Conservation (phyloP, 805 yeast genomes). For the Scheffersomyces spartinae region DNA sequence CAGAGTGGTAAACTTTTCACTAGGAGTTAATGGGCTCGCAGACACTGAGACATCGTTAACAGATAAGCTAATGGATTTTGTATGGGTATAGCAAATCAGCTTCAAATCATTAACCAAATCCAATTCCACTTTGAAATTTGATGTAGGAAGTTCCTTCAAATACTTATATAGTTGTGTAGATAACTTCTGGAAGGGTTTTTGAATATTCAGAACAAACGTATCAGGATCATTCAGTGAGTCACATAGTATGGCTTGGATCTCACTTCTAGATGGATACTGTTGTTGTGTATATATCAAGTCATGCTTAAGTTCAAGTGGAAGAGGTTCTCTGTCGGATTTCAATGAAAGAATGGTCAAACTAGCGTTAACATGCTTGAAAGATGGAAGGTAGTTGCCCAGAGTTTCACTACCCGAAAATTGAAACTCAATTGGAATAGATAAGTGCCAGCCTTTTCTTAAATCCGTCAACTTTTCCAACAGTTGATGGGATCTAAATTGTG, state of each 20-base stretch:
- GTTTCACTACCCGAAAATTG: constrained; percentile 3
- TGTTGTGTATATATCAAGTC: constrained; percentile 18
- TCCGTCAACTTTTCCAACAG: constrained; percentile 1
- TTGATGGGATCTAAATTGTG: constrained; percentile 7
- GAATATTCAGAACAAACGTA: constrained; percentile 13
- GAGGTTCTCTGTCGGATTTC: constrained; percentile 18
- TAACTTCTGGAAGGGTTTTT: constrained; percentile 10
- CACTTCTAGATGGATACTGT: constrained; percentile 1
- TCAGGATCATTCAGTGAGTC: constrained; percentile 12
- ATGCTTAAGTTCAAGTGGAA: constrained; percentile 28
- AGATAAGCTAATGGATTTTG: constrained; percentile 13
- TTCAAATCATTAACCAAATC: constrained; percentile 18
- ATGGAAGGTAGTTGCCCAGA: constrained; percentile 12
- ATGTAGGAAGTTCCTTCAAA: constrained; percentile 11
- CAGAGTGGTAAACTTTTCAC: too few relatives aligned
- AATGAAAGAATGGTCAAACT: constrained; percentile 22
- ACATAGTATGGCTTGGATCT: constrained; percentile 2
- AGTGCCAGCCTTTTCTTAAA: constrained; percentile 10
- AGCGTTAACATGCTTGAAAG: constrained; percentile 10
- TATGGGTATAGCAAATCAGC: constrained; percentile 15
- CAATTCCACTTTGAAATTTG: constrained; percentile 16
- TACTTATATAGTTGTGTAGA: constrained; percentile 10
- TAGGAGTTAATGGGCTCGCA: too few relatives aligned
- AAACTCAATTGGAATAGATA: constrained; percentile 16
- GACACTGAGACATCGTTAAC: constrained; percentile 11